Evolutionary conservation across 2,329 filamentous ascomycete species (phyloP).

Genomic region (Hypoxylon sp.): DNA sequence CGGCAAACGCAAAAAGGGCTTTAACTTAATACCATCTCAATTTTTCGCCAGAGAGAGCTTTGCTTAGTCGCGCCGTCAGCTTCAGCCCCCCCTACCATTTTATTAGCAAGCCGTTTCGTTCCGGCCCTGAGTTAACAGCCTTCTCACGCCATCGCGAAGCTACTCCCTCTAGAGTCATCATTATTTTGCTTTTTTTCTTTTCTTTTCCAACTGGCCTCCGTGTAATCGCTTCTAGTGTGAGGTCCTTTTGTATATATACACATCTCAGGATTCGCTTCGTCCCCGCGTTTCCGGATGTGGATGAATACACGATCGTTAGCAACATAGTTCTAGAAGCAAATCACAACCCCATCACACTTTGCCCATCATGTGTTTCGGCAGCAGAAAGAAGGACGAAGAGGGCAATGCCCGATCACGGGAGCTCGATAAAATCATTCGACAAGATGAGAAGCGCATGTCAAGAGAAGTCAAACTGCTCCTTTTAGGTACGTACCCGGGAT

Average conservation of each 20-base stretch:
- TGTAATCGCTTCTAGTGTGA: slow-evolving; percentile 17
- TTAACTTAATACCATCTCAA: slow-evolving; percentile 22
- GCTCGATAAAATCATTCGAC: slow-evolving; percentile 87
- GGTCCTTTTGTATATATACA: slow-evolving; percentile 28
- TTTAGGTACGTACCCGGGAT: slow-evolving; percentile 75
- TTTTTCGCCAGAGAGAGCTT: slow-evolving; percentile 15
- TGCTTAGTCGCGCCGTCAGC: slow-evolving; percentile 33
- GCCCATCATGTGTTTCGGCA: slow-evolving; percentile 74
- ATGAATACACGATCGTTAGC: slow-evolving; percentile 27
- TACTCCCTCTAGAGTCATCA: slow-evolving; percentile 26
- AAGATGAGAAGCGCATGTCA: slow-evolving; percentile 88
- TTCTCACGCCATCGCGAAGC: slow-evolving; percentile 31
- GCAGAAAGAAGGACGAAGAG: slow-evolving; percentile 65
- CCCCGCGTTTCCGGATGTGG: slow-evolving; percentile 29
- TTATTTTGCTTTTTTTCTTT: slow-evolving; percentile 24
- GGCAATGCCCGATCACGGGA: slow-evolving; percentile 74
- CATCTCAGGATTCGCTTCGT: slow-evolving; percentile 16
- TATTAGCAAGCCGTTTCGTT: slow-evolving; percentile 36
- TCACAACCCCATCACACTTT: slow-evolving; percentile 12
- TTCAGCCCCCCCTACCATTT: slow-evolving; percentile 31
- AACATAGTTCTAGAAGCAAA: slow-evolving; percentile 15
- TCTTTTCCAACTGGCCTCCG: slow-evolving; percentile 11
- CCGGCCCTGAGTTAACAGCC: slow-evolving; percentile 32
- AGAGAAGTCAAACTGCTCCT: slow-evolving; percentile 95
- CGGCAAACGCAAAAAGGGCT: slow-evolving; percentile 21